Percentiles rank a stretch among this genome's conserved stretches.
Evolutionary conservation across 1,284 basidiomycete species (phyloP).

Genomic region (Melampsora abietis-canadensis): DNA sequence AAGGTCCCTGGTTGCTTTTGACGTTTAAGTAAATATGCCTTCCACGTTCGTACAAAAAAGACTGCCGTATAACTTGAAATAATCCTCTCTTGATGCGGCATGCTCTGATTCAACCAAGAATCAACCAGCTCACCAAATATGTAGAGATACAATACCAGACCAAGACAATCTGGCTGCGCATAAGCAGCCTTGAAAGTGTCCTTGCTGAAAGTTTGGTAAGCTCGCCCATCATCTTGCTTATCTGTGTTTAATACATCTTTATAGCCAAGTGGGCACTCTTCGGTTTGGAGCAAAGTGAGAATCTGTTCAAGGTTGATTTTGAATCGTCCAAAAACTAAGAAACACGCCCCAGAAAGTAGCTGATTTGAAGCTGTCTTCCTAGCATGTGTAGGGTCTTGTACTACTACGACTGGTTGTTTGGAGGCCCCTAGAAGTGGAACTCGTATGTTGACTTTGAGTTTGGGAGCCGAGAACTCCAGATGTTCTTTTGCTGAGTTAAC

Average conservation of each 20-base stretch:
- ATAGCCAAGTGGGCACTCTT: background rate
- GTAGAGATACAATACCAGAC: conserved; percentile 3
- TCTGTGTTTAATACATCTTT: conserved; percentile 10
- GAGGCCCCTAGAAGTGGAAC: conserved; percentile 3
- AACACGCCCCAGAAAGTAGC: conserved; percentile 9
- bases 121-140: conserved; percentile 21
- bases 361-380: conserved; percentile 6
- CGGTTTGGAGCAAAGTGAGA: background rate
- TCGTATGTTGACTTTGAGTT: background rate
- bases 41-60: conserved; percentile 10
- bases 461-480: background rate
- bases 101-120: conserved; percentile 3
- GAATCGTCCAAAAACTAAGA: conserved; percentile 15
- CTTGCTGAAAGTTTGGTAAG: conserved; percentile 7
- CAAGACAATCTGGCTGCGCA: conserved; percentile 1
- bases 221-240: conserved; percentile 4
- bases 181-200: background rate
- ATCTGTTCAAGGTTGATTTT: conserved; percentile 13
- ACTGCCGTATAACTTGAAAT: background rate
- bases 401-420: background rate
- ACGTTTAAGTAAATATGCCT: background rate
- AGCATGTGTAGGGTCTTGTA: conserved; percentile 18
- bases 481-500: background rate
- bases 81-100: conserved; percentile 9
- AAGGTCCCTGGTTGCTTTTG: background rate